Base-by-base conservation (phyloP, 257 asterid genomes). In the Lycium barbarum region DNA sequence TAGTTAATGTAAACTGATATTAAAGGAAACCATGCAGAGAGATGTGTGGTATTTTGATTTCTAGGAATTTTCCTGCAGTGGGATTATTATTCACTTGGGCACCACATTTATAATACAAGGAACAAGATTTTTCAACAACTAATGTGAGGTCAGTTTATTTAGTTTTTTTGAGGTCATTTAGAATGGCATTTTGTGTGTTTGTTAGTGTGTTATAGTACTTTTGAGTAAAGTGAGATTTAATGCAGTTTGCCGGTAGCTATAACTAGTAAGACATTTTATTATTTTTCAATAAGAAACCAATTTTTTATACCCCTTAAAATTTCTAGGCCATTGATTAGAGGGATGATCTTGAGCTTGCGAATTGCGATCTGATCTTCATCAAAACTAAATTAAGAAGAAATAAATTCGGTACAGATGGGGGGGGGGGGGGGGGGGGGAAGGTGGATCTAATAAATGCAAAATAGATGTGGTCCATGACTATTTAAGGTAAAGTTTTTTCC, bases 391-490 rank as follows among this genome's bases (percentile, higher is more conserved):
- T 84, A 47, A 61, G 66, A 84, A 59, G 36, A 78, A 17, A 63
- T 76, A 33, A 62, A 66, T 83, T 45, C 76, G 58, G 81, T 83
- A 73, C 40, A 73, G 59, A n/a, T 73, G 80, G 18, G 36, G 4
- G 61, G 35, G 84, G 61, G 35, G 84, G 80, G 18, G 36, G 4
- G 80, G 18, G 36, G 4, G 61, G 35, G 84, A 86, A 76, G 36
- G 55, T n/a, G 82, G 18, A 22, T 13, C 43, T 59, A 86, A 45
- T 89, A 84, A 88, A 85, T 91, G 85, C 85, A 80, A 62, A 74
- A 18, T 57, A 36, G 0, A 9, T n/a, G 67, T 87, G 86, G 88
- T 83, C 88, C 92, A 84, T 83, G 79, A 62, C 45, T 12, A 80
- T 73, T 68, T 80, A 43, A 49, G 11, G 61, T 26, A 20, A 70